These are phyloP conservation scores for Brassica incana DNA, from an alignment of 345 rosid genomes.

Conservation along the genomic window DNA sequence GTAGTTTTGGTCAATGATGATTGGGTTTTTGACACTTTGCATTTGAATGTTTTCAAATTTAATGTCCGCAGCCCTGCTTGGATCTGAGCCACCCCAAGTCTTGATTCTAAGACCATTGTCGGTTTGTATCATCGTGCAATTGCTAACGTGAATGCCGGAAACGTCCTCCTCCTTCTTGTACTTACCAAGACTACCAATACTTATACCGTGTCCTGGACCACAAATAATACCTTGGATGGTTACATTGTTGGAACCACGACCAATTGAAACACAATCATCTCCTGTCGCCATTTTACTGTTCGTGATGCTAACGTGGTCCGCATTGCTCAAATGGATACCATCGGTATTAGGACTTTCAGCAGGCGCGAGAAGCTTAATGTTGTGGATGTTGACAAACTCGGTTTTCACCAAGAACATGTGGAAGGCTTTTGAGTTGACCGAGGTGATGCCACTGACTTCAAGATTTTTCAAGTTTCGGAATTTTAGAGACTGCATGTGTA, in stretches of 20 bases:
- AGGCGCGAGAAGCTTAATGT: conserved; percentile 53
- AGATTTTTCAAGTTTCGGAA: conserved; percentile 41
- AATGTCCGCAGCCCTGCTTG: conserved; percentile 23
- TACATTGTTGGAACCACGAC: conserved; percentile 38
- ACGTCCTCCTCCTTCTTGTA: conserved; percentile 38
- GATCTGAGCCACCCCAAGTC: conserved; percentile 37
- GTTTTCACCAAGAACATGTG: conserved; percentile 47
- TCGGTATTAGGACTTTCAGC: conserved; percentile 49
- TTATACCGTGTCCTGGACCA: conserved; percentile 43
- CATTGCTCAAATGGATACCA: conserved; percentile 41
- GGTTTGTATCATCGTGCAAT: conserved; percentile 34
- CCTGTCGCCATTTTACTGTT: conserved; percentile 36
- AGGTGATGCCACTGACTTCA: conserved; percentile 40
- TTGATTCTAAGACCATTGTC: conserved; percentile 43
- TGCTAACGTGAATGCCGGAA: conserved; percentile 18
- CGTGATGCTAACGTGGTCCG: conserved; percentile 26
- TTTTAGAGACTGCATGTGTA: conserved; percentile 46
- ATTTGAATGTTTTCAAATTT: conserved; percentile 29
- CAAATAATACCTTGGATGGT: conserved; percentile 29
- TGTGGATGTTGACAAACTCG: conserved; percentile 18
- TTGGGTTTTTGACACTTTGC: conserved; percentile 37
- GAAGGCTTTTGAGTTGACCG: conserved; percentile 54
- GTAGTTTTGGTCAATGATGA: conserved; percentile 43
- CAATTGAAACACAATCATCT: conserved; percentile 41
- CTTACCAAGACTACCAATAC: conserved; percentile 44